Evolutionary conservation across 306 rosid species (phyloP).

Genomic region (Dryas drummondii): DNA sequence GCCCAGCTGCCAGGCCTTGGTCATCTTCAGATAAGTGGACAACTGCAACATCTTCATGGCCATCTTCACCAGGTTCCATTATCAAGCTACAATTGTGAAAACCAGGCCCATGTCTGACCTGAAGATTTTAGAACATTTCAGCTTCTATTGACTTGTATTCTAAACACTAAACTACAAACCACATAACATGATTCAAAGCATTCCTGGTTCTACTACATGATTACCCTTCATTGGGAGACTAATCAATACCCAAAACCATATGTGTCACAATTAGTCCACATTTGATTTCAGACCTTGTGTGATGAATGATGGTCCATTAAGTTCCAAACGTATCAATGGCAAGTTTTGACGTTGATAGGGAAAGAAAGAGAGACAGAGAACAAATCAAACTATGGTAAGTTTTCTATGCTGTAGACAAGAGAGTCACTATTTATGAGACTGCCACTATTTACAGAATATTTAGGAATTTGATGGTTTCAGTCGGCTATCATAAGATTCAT

Average conservation of each 20-base stretch:
- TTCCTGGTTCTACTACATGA: background rate
- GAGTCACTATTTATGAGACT: background rate
- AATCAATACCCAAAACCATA: background rate
- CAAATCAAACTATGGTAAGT: background rate
- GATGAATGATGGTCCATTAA: background rate
- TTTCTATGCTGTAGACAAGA: background rate
- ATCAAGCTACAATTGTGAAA: constrained; percentile 61
- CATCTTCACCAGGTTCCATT: constrained; percentile 52
- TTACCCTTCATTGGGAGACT: background rate
- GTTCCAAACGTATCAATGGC: background rate
- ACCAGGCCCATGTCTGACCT: constrained; percentile 96
- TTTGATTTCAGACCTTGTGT: background rate
- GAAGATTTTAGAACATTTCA: constrained; percentile 25
- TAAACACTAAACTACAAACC: background rate
- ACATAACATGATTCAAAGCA: background rate
- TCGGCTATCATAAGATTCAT: no score
- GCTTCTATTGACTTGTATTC: background rate
- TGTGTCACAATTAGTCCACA: background rate
- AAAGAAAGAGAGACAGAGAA: background rate
- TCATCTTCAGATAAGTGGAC: constrained; percentile 73
- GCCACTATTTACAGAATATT: background rate
- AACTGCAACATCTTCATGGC: constrained; percentile 50
- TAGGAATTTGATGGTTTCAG: no score
- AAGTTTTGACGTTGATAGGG: background rate
- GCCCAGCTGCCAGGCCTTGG: constrained; percentile 97